Conservation (phyloP, 306 rosid species). For the Corylus americana region DNA sequence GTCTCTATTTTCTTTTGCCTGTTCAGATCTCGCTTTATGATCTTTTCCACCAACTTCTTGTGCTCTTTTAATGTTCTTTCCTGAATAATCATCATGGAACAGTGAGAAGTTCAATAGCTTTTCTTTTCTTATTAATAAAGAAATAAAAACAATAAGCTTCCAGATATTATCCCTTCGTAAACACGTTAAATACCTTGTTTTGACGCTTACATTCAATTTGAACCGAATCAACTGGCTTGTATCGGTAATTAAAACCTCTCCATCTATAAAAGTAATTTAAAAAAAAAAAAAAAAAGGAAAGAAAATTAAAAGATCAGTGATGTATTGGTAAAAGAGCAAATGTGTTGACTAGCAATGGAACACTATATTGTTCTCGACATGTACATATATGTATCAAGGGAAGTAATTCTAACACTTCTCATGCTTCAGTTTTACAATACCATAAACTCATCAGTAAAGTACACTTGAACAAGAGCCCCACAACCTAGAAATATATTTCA, state of each 20-base stretch:
- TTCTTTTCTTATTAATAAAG: neutral
- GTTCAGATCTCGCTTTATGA: conserved; percentile 55
- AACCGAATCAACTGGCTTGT: conserved; percentile 57
- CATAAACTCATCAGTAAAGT: no score
- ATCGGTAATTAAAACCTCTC: conserved; percentile 61
- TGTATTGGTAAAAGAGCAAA: neutral
- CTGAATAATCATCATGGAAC: conserved; percentile 39
- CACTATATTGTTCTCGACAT: neutral
- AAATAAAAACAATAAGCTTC: neutral
- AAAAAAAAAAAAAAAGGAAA: neutral
- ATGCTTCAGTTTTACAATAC: neutral
- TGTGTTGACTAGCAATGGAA: no score
- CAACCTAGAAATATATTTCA: neutral
- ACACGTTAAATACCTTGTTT: conserved; percentile 53
- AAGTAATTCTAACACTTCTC: neutral
- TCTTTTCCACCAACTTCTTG: conserved; percentile 59
- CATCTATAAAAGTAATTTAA: conserved; percentile 45
- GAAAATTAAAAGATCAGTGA: neutral
- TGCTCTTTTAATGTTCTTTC: conserved; percentile 75
- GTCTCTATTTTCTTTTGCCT: conserved; percentile 70
- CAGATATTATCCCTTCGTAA: neutral
- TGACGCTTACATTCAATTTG: conserved; percentile 60
- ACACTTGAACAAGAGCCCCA: no score
- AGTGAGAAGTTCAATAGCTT: neutral
- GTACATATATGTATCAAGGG: neutral